These are phyloP conservation scores for Hypoxylon sp. DNA, from an alignment of 2,329 filamentous ascomycete genomes.

Conservation along the genomic window DNA sequence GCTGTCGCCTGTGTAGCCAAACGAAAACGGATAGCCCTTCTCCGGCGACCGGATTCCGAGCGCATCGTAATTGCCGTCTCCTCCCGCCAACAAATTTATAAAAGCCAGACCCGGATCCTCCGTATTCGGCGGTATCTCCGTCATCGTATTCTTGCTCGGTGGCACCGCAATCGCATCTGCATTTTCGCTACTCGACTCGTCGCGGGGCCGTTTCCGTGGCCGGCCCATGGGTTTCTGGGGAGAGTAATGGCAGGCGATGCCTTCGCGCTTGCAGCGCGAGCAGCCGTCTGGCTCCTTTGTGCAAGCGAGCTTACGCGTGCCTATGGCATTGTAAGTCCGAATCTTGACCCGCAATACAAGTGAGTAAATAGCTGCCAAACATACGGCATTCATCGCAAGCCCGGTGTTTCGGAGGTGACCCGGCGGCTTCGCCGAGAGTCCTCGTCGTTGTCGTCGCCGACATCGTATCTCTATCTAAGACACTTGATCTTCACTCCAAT, in stretches of 20 bases:
- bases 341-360: conserved; percentile 44
- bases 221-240: conserved; percentile 76
- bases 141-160: conserved; percentile 47
- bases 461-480: conserved; percentile 2
- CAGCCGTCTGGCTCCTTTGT: conserved; percentile 73
- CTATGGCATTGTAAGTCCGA: conserved; percentile 55
- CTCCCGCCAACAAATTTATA: conserved; percentile 46
- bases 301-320: conserved; percentile 74
- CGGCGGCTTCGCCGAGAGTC: conserved; percentile 19
- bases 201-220: conserved; percentile 68
- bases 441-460: conserved; percentile 31
- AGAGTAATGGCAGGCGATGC: conserved; percentile 71
- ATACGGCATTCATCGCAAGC: conserved; percentile 77
- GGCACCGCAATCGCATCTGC: conserved; percentile 18
- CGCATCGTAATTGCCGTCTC: conserved; percentile 34
- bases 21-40: conserved; percentile 34
- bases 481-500: conserved; percentile 6
- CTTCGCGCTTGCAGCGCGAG: conserved; percentile 69
- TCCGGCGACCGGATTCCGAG: conserved; percentile 12
- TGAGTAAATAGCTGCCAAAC: conserved; percentile 49
- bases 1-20: conserved; percentile 43
- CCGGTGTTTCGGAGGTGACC: conserved; percentile 63
- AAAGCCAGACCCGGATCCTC: conserved; percentile 49
- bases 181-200: conserved; percentile 42
- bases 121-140: conserved; percentile 46